Evolutionary conservation across 2,329 filamentous ascomycete species (phyloP), one percentile per base, ranked within the genome.

Genomic region (Hansfordia pulvinata): DNA sequence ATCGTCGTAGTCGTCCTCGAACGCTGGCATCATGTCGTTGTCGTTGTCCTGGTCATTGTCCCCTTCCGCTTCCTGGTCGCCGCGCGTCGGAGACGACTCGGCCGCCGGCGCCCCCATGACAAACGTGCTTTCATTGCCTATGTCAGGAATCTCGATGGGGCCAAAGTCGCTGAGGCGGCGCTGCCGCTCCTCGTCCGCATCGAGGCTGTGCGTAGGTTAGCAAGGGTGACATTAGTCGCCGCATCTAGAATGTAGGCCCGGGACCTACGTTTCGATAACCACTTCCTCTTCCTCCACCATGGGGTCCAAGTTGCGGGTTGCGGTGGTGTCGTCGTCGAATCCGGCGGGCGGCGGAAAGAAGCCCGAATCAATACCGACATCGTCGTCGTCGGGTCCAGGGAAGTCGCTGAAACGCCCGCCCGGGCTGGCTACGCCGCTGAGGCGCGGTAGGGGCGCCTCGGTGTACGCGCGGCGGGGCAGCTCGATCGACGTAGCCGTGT

Each of bases 401-500:
- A 43, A 61, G 41, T 74, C 69, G 38, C 68, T 75, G 42, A 64
- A 54, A 14, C 62, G 53, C 28, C 59, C 47, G 32, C 61, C 69
- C 0, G 60, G 66, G 35, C 73, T 47, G 38, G 56, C 60, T 15
- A 44, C 47, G 28, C 55, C 48, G 8, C 64, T 67, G 17, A 64
- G 39, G 17, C 66, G 49, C 4, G 53, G 51, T 4, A 47, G 42
- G 0, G 56, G 54, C 24, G 56, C 49, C 31, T 71, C 64, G 27
- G 50, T 62, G 19, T 51, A 41, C 10, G 59, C 62, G 25, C 72
- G 53, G 16, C 72, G 56, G 6, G 69, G 63, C 25, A 74, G 41
- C 47, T 77, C 73, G 16, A 77, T 59, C 2, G 71, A 74, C 32
- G 64, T 60, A 20, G 62, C 46, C 0, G 71, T 76, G 33, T 60